Evolutionary conservation across 352 stramenopile genomes (phyloP).

Genomic region (Pythium apleroticum): DNA sequence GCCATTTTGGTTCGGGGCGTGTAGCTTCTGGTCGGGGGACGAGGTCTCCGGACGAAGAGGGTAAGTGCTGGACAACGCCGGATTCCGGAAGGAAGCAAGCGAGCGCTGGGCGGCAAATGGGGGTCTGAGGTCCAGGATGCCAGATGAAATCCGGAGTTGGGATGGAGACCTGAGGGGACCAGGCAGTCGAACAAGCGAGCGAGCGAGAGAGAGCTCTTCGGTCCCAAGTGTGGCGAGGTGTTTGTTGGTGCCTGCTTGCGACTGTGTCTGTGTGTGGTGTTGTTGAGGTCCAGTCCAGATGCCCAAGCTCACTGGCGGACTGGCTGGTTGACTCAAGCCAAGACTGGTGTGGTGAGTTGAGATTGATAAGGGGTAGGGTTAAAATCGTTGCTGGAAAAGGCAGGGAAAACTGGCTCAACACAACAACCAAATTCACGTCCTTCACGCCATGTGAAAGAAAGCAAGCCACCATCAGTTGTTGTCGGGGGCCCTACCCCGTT

Average conservation of each 20-base stretch:
- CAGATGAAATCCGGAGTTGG: neutral
- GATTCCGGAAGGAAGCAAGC: slow-evolving; percentile 3
- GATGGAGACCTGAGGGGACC: neutral
- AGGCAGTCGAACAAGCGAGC: no score
- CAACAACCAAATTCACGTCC: neutral
- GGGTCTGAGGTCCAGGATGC: slow-evolving; percentile 13
- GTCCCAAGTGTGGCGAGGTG: neutral
- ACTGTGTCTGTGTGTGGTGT: neutral
- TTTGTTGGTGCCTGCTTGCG: neutral
- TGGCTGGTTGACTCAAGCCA: neutral
- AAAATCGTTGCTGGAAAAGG: neutral
- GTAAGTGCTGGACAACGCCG: slow-evolving; percentile 24
- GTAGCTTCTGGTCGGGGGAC: neutral
- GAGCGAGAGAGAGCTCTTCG: neutral
- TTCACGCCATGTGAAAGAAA: neutral
- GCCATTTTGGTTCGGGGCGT: slow-evolving; percentile 8
- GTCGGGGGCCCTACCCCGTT: neutral
- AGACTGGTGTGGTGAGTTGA: neutral
- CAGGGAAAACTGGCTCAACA: neutral
- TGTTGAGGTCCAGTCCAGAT: slow-evolving; percentile 1
- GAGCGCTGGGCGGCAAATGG: slow-evolving; percentile 22
- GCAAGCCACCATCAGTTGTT: neutral
- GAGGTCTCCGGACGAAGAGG: slow-evolving; percentile 7
- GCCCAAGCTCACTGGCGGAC: neutral
- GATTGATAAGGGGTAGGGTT: neutral